Percentiles rank a stretch among this genome's conserved stretches.
Conservation (phyloP, 805 yeast species). For the Candida boleticola region DNA sequence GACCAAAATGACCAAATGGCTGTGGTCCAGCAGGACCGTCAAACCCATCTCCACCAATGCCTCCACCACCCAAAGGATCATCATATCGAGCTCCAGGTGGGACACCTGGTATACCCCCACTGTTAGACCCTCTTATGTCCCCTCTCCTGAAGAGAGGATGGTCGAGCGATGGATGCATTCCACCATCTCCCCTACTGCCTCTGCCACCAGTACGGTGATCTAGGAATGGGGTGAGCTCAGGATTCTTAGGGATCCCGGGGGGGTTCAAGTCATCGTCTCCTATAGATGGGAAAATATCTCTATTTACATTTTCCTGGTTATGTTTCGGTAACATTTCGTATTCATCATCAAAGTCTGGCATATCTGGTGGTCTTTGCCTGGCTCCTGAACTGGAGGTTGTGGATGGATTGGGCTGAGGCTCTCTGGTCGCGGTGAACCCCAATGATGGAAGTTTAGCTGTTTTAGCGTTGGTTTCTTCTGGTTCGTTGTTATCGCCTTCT, state of each 20-base stretch:
- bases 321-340: constrained; percentile 29
- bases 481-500: neutral
- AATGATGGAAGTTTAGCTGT: constrained; percentile 5
- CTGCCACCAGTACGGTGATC: constrained; percentile 36
- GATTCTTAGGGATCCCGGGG: constrained; percentile 37
- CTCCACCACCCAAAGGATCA: constrained; percentile 45
- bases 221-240: constrained; percentile 39
- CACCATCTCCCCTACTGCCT: constrained; percentile 31
- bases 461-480: neutral
- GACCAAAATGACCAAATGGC: constrained; percentile 1
- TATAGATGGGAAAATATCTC: constrained; percentile 24
- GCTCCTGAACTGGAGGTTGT: constrained; percentile 4
- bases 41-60: constrained; percentile 25
- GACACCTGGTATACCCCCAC: constrained; percentile 25
- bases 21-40: constrained; percentile 18
- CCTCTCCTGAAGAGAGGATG: constrained; percentile 48
- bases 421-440: neutral
- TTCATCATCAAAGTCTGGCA: constrained; percentile 57
- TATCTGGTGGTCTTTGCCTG: constrained; percentile 27
- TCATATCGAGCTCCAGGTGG: constrained; percentile 53
- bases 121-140: constrained; percentile 18
- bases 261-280: constrained; percentile 57
- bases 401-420: constrained; percentile 1
- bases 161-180: constrained; percentile 52
- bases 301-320: constrained; percentile 6